Percentiles rank a stretch among this genome's conserved stretches.
These are phyloP conservation scores for Beauveria australis DNA, from an alignment of 2,329 filamentous ascomycete genomes.

Conservation along the genomic window DNA sequence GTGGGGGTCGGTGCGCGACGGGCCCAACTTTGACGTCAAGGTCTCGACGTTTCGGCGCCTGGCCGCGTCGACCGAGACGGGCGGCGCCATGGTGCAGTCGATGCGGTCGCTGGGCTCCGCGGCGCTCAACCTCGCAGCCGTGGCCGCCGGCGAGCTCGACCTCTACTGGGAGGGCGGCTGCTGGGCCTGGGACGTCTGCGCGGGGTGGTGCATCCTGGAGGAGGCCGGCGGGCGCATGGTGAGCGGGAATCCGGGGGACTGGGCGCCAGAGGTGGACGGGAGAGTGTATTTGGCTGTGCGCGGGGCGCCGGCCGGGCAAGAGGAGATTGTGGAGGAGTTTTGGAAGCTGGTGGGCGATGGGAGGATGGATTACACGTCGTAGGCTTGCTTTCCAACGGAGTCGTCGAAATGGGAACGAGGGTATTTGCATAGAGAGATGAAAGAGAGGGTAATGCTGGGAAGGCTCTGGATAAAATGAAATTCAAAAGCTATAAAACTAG, in stretches of 20 bases:
- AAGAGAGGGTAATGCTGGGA: no score
- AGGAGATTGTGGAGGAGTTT: constrained; percentile 55
- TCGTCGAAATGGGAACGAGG: constrained; percentile 1
- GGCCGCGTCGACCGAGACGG: constrained; percentile 47
- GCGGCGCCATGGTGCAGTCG: constrained; percentile 70
- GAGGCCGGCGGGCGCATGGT: constrained; percentile 70
- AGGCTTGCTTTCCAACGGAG: neutral
- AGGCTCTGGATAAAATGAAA: neutral
- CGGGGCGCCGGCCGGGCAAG: constrained; percentile 50
- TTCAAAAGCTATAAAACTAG: neutral
- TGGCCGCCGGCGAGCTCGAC: constrained; percentile 64
- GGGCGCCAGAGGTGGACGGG: constrained; percentile 53
- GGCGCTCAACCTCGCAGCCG: constrained; percentile 65
- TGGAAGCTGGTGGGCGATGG: constrained; percentile 52
- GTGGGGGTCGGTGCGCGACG: constrained; percentile 62
- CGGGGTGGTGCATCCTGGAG: constrained; percentile 66
- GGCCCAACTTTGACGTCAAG: constrained; percentile 64
- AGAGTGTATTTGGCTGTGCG: constrained; percentile 56
- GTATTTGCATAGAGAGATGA: no score
- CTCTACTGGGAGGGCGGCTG: constrained; percentile 77
- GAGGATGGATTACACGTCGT: constrained; percentile 38
- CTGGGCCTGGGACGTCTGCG: constrained; percentile 81
- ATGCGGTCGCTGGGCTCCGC: constrained; percentile 64
- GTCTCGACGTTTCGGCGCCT: constrained; percentile 55
- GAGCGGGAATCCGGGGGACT: constrained; percentile 64